Base-by-base conservation (phyloP, 2,329 filamentous ascomycete genomes). In the Tolypocladium sp. region DNA sequence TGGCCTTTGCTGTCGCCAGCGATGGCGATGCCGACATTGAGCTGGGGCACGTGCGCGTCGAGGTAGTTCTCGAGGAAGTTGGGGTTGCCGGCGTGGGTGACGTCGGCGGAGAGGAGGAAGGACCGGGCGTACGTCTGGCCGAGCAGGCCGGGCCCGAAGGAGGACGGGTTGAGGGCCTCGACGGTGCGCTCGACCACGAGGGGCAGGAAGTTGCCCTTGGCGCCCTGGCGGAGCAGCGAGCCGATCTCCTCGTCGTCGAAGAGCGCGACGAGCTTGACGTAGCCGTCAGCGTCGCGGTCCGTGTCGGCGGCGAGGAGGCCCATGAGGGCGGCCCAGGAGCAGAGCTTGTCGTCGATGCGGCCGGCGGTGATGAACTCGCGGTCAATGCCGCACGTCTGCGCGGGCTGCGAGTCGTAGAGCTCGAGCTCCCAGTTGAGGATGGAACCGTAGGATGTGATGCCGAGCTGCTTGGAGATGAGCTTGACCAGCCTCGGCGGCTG, bases 201-300 rank as follows among this genome's bases (percentile, higher is more conserved):
- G 46, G 91, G 89, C 59, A 97, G 82, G 78, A 97, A 95, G 78
- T 97, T 97, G 59, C 90, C 87, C 57, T 84, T 82, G 7, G 94
- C 94, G 61, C 94, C 94, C 76, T 97, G 93, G 59, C 93, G 89
- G 56, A 97, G 84, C 10, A 91, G 80, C 33, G 90, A 95, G 61
- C 94, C 94, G 62, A 99, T 96, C 74, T 99, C 94, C 74, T 99
- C 94, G 68, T 97, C 90, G 70, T 97, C 94, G 69, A 97, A 97
- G 67, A 97, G 87, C n/a, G 89, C 92, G 41, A 94, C 90, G 58
- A 97, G 80, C 75, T 95, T 95, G 74, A 97, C 86, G 58, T 88
- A 83, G n/a, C 86, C 82, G 61, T 88, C 82, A 12, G 77, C 71
- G 1, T 82, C 77, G 64, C 73, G 78, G 44, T 80, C 76, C 15